Base-by-base conservation (phyloP, 306 rosid genomes). In the Cucumis cinereus region DNA sequence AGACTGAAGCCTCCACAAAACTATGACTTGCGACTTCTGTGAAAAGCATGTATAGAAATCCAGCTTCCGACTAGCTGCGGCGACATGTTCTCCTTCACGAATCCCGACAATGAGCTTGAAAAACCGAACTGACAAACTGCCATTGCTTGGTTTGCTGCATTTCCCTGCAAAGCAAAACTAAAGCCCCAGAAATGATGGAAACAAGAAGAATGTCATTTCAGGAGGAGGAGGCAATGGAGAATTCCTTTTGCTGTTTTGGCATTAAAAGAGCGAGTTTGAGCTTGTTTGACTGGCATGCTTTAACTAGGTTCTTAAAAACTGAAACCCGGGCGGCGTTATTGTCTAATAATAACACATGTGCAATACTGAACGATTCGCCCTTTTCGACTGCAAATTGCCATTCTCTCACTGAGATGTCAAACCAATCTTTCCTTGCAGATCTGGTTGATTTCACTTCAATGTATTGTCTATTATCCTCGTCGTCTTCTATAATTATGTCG, bases 361-460 rank as follows among this genome's bases (percentile, higher is more conserved):
- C 99, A 73, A 94, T 76, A 77, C 90, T 91, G 88, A 82, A 94
- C 43, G 90, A 90, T 45, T 88, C 86, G 0, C 96, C 89, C 81
- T 83, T 88, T 8, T 92, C 93, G 5, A 80, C 60, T 2, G 97
- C 97, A 79, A 86, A 90, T 82, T 89, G 88, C 99, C 97, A 92
- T 79, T 94, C 97, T 61, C 86, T 89, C 24, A 23, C 10, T 9
- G 97, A 80, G 82, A 94, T 90, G 77, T 80, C 74, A 57, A 92
- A 90, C 99, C 99, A 94, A 83, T 94, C 97, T 77, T 94, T 92
- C 77, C 77, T 86, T 24, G 79, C 82, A 59, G 90, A 89, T 76
- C 83, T 83, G n/a, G 97, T 91, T 70, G 98, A 83, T 78, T 93
- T 93, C 56, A 93, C 98, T 88, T 93, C 98, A 57, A 93, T 78